Base-by-base conservation (phyloP, 2,329 filamentous ascomycete genomes). In the Daldinia sp. region DNA sequence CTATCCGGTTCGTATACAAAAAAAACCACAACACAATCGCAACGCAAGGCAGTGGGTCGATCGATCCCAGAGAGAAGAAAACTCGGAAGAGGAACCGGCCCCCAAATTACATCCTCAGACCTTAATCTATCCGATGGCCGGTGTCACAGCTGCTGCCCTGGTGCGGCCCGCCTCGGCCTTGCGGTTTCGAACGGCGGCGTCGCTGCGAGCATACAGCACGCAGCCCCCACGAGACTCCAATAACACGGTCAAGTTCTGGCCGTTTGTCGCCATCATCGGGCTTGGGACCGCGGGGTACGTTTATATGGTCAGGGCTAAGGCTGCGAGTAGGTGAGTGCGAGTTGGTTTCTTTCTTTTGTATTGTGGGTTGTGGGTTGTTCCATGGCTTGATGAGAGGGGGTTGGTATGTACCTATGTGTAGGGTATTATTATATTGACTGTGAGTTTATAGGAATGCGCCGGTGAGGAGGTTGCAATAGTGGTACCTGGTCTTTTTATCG, bases 231-330 rank as follows among this genome's bases (percentile, higher is more conserved):
- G 63, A 59, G 74, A 73, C 15, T 60, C 72, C 9, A 74, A 72
- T 58, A 74, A 76, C 43, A 70, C 72, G 41, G 76, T 86, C 78
- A 86, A 85, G 75, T 86, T 87, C 73, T 86, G 83, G 83, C 84
- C 84, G 1, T 86, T 87, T 66, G n/a, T 83, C 45, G 74, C 77
- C 52, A 76, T 87, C 67, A 80, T 85, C 65, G 80, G 75, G 29
- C 67, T 81, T 13, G 81, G 82, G 48, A 78, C 79, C 6, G 79
- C 79, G 11, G 82, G 80, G 21, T 87, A 86, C 73, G 74, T 82
- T 29, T 73, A 81, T 32, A 75, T 87, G 43, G 80, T 83, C 49
- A 83, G 85, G 63, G 76, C 76, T 54, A 82, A 82, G 61, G 81
- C 80, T 75, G 65, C 82, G 79, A 66, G 79, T 78, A 75, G 80